These are phyloP conservation scores for Rubroshorea leprosula DNA, from an alignment of 345 rosid genomes.

Conservation along the genomic window DNA sequence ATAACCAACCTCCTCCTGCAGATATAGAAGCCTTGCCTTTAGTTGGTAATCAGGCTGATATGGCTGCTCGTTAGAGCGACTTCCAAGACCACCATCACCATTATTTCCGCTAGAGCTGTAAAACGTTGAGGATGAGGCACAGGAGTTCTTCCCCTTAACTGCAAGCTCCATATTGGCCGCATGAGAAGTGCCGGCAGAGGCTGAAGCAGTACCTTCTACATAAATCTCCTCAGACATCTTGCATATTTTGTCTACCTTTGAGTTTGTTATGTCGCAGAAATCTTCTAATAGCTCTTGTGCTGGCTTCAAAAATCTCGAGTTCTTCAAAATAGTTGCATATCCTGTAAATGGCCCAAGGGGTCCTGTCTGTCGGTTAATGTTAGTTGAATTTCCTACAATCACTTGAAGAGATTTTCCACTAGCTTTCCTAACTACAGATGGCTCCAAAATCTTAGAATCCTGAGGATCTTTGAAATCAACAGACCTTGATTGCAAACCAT, in stretches of 20 bases:
- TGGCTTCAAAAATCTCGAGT: conserved; percentile 51
- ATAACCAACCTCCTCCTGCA: conserved; percentile 58
- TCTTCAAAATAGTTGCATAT: conserved; percentile 56
- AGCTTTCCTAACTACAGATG: conserved; percentile 18
- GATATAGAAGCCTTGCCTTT: conserved; percentile 43
- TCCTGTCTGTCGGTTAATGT: conserved; percentile 25
- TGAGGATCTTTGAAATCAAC: conserved; percentile 16
- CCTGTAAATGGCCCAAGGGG: conserved; percentile 81
- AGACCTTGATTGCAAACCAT: conserved; percentile 7
- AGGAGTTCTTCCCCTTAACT: conserved; percentile 16
- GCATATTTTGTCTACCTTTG: conserved; percentile 7
- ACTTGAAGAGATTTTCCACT: conserved; percentile 30
- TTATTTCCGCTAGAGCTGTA: conserved; percentile 22
- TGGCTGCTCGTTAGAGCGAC: conserved; percentile 24
- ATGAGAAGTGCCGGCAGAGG: conserved; percentile 14
- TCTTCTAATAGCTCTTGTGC: conserved; percentile 48
- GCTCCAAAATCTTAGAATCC: conserved; percentile 16
- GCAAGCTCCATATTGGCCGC: conserved; percentile 10
- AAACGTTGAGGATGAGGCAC: conserved; percentile 16
- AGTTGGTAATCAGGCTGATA: conserved; percentile 47
- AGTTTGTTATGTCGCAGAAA: conserved; percentile 22
- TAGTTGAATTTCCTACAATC: conserved; percentile 21
- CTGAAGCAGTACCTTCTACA: conserved; percentile 22
- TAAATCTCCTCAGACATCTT: conserved; percentile 16
- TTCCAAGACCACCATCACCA: conserved; percentile 25